These are phyloP conservation scores for Trametes cinnabarina DNA, from an alignment of 768 basidiomycete species.

Conservation along the genomic window DNA sequence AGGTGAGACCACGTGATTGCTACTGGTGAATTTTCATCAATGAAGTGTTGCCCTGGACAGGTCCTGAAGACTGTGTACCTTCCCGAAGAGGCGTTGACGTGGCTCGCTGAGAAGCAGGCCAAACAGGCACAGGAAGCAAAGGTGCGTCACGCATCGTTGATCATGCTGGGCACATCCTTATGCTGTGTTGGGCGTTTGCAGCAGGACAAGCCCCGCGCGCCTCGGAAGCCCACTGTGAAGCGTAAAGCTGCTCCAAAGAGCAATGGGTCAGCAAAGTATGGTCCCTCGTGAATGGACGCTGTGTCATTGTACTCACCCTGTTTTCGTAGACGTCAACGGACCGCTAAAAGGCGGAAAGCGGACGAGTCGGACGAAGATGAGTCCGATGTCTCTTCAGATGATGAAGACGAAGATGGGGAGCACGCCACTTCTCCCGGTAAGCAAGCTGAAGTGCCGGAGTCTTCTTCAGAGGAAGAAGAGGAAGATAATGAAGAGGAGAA, in stretches of 20 bases:
- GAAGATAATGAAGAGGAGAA: slow-evolving; percentile 23
- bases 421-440: slow-evolving; percentile 10
- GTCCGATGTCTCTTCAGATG: slow-evolving; percentile 17
- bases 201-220: slow-evolving; percentile 37
- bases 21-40: too few relatives aligned
- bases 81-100: slow-evolving; percentile 53
- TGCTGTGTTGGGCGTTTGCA: slow-evolving; percentile 3
- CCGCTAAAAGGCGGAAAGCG: slow-evolving; percentile 26
- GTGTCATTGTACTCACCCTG: background rate
- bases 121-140: slow-evolving; percentile 30
- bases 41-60: too few relatives aligned
- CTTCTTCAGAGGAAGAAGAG: slow-evolving; percentile 20
- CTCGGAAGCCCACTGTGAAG: slow-evolving; percentile 51
- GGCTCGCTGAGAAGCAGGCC: slow-evolving; percentile 51
- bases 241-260: slow-evolving; percentile 50
- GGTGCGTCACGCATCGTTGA: background rate
- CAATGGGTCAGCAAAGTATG: slow-evolving; percentile 53
- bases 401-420: slow-evolving; percentile 15
- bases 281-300: background rate
- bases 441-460: slow-evolving; percentile 20
- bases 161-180: background rate
- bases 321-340: slow-evolving; percentile 24
- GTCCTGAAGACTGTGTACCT: slow-evolving; percentile 68
- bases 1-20: slow-evolving; percentile 34
- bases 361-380: slow-evolving; percentile 32